Base-by-base conservation (phyloP, 1,284 basidiomycete genomes). In the Mycena citricolor region DNA sequence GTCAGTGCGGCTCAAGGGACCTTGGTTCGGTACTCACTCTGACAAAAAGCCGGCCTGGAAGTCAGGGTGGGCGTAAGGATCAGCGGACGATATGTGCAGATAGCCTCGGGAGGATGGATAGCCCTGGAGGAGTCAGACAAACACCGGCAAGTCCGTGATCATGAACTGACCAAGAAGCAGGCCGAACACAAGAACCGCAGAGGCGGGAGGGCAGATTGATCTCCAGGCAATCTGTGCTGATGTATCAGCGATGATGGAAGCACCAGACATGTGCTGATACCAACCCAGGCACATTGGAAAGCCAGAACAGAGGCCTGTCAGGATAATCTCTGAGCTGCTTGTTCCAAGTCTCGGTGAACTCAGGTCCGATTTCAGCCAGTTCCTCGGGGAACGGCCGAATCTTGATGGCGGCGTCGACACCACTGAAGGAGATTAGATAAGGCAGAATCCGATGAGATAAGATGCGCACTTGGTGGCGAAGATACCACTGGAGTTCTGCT, bases 221-320 rank as follows among this genome's bases (percentile, higher is more conserved):
- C 59, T 3, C 61, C 61, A 11, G 61, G 26, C 25, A 58, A 60
- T 28, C 67, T 66, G 22, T 7, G 26, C 25, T 6, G 10, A 26
- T 19, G 42, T 38, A 23, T 25, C 69, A 71, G 44, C 58, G 57
- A 69, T 59, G 14, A 62, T 33, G 8, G 57, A 30, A 14, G 11
- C 20, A 42, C 5, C 10, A 31, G 13, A n/a, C n/a, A 7, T 13
- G 16, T 19, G 14, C 16, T 7, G n/a, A 12, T 23, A 11, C 7
- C 38, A 7, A 47, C 44, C 32, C 44, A 10, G 4, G 21, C 12
- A 31, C 8, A 2, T 22, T 6, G 10, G 64, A 61, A 3, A 74
- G 49, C 57, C 64, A 66, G 13, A 70, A 51, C 8, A 76, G 63
- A 0, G 75, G 63, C 52, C 77, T 79, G 52, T 79, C 77, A 0